Evolutionary conservation across 805 yeast genomes (phyloP), one percentile per base, ranked within the genome.

Genomic region (Metschnikowia arizonensis): DNA sequence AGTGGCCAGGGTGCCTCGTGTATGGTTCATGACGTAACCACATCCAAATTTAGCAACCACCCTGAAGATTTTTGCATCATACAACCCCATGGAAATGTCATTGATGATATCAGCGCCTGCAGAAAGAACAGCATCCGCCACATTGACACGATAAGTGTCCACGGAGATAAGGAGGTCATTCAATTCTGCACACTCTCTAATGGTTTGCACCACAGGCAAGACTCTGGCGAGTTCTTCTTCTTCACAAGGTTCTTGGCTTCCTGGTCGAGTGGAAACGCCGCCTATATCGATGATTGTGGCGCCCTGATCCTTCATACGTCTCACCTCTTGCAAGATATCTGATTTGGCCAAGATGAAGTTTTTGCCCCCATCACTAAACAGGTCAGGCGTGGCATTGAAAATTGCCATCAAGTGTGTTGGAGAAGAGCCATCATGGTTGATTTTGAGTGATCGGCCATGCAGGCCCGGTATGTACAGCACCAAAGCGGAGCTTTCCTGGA

Each of bases 41-140:
- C 83, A 88, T 3, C 82, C 82, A 45, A 76, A 68, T 42, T 77
- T 71, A 0, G 88, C 85, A n/a, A 88, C 79, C 1, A 87, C 83
- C 0, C 65, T 63, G 53, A 85, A 83, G 69, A 93, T 85, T 19
- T 47, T 34, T 0, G 72, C 67, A 58, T 91, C 97, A 52, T 79
- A 78, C 2, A 67, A 56, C 0, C 97, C 97, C 59, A 85, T 86
- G 38, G 90, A 82, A 5, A 93, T 82, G 61, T 93, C 99, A 64
- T 93, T 93, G 57, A 93, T 81, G 25, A 93, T 85, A 61, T 90
- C 90, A 0, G 95, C 96, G 4, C 98, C 99, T 1, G 80, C 82
- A 11, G 60, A 57, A 18, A 93, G 69, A 0, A 88, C 78, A 34
- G 72, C 76, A 40, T 69, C 69, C 0, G 98, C 98, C 10, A 93